These are phyloP conservation scores for Fusarium vanettenii DNA, from an alignment of 2,329 filamentous ascomycete genomes.

Conservation along the genomic window DNA sequence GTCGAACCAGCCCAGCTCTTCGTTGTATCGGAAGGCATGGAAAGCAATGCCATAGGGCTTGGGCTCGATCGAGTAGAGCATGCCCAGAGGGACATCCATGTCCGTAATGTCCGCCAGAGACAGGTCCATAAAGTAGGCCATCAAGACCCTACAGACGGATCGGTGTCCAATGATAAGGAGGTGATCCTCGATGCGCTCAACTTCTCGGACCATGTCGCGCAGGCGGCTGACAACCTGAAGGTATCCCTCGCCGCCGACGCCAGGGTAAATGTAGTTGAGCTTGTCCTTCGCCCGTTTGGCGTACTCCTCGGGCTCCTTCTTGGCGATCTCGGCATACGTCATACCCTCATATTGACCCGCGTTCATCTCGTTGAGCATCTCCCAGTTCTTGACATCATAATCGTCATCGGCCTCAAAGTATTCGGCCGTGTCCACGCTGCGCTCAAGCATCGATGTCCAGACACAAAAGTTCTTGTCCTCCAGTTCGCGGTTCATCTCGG, in stretches of 20 bases:
- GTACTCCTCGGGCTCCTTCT: constrained; percentile 85
- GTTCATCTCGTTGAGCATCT: constrained; percentile 97
- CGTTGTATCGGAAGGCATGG: constrained; percentile 92
- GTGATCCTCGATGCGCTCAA: constrained; percentile 97
- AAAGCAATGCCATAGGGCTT: constrained; percentile 99
- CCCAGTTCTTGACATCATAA: constrained; percentile 97
- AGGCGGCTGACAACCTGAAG: constrained; percentile 96
- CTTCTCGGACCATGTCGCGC: constrained; percentile 94
- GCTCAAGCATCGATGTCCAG: constrained; percentile 97
- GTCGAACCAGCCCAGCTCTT: constrained; percentile 81
- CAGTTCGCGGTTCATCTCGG: constrained; percentile 77
- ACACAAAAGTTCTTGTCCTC: constrained; percentile 94
- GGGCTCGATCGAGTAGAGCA: constrained; percentile 94
- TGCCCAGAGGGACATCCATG: constrained; percentile 91
- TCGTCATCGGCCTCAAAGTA: constrained; percentile 93
- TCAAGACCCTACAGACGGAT: constrained; percentile 88
- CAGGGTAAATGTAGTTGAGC: constrained; percentile 95
- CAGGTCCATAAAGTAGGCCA: constrained; percentile 96
- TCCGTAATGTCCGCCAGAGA: constrained; percentile 93
- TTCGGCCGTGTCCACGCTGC: constrained; percentile 87
- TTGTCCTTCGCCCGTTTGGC: constrained; percentile 84
- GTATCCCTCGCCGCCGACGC: constrained; percentile 95
- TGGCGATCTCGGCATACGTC: constrained; percentile 90
- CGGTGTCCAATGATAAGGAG: constrained; percentile 93
- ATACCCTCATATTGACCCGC: constrained; percentile 93